A percentile compares a stretch with the other conserved stretches of the same genome.
phyloP scores from a whole-genome alignment of 192 early-diverging fungal species.

The Mortierella antarctica region DNA sequence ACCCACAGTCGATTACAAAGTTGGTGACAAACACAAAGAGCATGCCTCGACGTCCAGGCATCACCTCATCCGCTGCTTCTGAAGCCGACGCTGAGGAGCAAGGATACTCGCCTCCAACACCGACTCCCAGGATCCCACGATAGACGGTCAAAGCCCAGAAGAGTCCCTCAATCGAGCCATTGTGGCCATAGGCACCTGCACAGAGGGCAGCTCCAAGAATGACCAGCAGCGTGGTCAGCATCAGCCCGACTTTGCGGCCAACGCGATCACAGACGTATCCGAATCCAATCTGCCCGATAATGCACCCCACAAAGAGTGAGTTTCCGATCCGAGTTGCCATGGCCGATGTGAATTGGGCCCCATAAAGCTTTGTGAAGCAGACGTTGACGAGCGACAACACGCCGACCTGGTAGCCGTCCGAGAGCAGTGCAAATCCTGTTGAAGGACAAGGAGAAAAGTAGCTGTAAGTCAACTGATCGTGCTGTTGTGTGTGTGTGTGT shows the following conservation, averaged over 20 bases:
- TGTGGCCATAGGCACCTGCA: slow-evolving; percentile 40
- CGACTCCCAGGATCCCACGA: slow-evolving; percentile 53
- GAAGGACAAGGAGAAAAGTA: too few species aligned
- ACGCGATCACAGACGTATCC: slow-evolving; percentile 59
- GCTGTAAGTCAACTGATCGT: too few species aligned
- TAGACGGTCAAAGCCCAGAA: slow-evolving; percentile 58
- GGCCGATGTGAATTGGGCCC: slow-evolving; percentile 22
- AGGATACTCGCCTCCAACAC: slow-evolving; percentile 66
- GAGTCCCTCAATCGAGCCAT: slow-evolving; percentile 34
- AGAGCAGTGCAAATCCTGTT: slow-evolving; percentile 52
- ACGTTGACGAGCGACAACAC: slow-evolving; percentile 58
- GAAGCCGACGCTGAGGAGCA: slow-evolving; percentile 62
- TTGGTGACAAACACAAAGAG: slow-evolving; percentile 59
- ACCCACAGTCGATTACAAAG: slow-evolving; percentile 61
- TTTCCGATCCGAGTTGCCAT: slow-evolving; percentile 54
- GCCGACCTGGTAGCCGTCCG: slow-evolving; percentile 64
- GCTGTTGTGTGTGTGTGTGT: too few species aligned
- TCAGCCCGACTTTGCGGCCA: slow-evolving; percentile 59
- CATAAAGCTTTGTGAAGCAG: slow-evolving; percentile 52
- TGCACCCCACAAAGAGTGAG: slow-evolving; percentile 56
- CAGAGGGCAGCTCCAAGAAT: slow-evolving; percentile 58
- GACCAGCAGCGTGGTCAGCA: slow-evolving; percentile 53
- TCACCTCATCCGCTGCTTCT: slow-evolving; percentile 63
- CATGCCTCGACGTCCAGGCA: slow-evolving; percentile 57
- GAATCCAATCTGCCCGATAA: slow-evolving; percentile 59